Evolutionary conservation across 2,329 filamentous ascomycete genomes (phyloP).

Genomic region (Colletotrichum lupini): DNA sequence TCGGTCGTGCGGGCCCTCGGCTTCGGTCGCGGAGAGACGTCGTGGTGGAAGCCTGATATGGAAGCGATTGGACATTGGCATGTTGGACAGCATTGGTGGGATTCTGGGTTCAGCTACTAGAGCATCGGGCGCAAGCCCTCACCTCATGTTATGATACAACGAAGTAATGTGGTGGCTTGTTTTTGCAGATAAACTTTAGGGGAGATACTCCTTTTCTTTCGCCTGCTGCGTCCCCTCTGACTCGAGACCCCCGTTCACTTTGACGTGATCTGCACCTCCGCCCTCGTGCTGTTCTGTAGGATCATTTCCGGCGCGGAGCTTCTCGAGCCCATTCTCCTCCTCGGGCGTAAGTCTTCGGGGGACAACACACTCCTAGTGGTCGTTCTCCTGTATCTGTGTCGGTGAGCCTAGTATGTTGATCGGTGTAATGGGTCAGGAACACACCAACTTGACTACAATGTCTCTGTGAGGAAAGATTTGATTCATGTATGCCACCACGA

Average conservation of each 20-base stretch:
- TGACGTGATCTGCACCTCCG: background rate
- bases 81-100: conserved; percentile 71
- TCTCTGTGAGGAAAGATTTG: background rate
- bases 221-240: background rate
- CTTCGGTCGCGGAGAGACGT: conserved; percentile 68
- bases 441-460: background rate
- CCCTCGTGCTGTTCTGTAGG: background rate
- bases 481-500: background rate
- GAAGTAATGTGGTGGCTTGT: background rate
- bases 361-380: conserved; percentile 5
- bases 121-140: conserved; percentile 18
- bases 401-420: background rate
- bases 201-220: background rate
- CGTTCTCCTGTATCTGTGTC: background rate
- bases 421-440: background rate
- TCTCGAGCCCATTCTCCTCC: background rate
- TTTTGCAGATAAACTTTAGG: background rate
- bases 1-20: conserved; percentile 76
- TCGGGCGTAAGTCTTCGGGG: background rate
- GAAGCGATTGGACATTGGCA: conserved; percentile 66
- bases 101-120: conserved; percentile 52
- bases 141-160: background rate
- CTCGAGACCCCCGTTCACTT: background rate
- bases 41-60: conserved; percentile 75
- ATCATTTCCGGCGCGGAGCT: background rate